Conservation (phyloP, 495 filamentous ascomycete genomes). For the Penicillium taxi region DNA sequence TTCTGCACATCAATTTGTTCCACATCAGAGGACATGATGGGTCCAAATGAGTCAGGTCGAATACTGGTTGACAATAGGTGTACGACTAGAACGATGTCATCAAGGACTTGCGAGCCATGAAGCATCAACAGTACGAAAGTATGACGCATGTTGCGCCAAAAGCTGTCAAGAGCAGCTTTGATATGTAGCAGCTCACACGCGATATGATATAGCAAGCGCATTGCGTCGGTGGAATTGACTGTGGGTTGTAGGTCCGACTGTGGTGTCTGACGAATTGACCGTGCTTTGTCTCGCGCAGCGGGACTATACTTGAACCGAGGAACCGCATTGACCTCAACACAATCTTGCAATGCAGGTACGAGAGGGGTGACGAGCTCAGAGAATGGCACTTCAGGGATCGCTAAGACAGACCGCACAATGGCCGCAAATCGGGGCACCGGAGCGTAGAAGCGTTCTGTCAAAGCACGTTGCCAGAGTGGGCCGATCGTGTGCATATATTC, state of each 20-base stretch:
- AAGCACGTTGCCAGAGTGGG: conserved; percentile 53
- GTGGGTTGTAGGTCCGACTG: conserved; percentile 37
- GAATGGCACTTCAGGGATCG: conserved; percentile 39
- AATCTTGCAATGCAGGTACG: conserved; percentile 46
- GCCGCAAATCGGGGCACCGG: conserved; percentile 53
- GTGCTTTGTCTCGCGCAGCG: conserved; percentile 30
- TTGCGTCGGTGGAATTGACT: conserved; percentile 49
- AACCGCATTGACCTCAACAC: conserved; percentile 50
- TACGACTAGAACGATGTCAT: conserved; percentile 50
- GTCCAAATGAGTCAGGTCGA: conserved; percentile 49
- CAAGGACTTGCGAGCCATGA: conserved; percentile 48
- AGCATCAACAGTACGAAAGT: conserved; percentile 61
- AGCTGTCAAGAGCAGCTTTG: conserved; percentile 33
- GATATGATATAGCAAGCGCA: conserved; percentile 51
- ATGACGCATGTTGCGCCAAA: conserved; percentile 55
- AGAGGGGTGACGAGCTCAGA: conserved; percentile 43
- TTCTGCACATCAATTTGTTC: conserved; percentile 49
- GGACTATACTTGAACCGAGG: conserved; percentile 44
- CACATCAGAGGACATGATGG: conserved; percentile 45
- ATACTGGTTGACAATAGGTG: conserved; percentile 53
- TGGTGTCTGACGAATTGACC: conserved; percentile 35
- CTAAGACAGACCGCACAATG: conserved; percentile 46
- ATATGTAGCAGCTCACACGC: conserved; percentile 42
- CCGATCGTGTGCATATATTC: conserved; percentile 48
- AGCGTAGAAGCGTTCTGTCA: conserved; percentile 51